Evolutionary conservation across 805 yeast genomes (phyloP), one percentile per base, ranked within the genome.

Genomic region (Candida khao-thaluensis): DNA sequence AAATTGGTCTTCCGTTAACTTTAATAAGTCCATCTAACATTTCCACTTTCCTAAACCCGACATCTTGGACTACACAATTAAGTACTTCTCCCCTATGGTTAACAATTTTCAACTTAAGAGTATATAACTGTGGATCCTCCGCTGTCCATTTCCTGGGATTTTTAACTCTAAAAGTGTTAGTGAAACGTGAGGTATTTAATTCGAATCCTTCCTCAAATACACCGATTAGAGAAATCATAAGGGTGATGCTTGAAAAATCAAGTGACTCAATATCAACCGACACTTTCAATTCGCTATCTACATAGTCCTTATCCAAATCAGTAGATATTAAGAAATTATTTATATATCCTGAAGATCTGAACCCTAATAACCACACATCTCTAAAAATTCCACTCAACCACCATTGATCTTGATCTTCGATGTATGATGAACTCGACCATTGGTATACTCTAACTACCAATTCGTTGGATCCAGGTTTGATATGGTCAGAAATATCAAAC

Each of bases 381-480:
- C 69, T 50, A 47, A 57, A 64, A 7, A 64, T 64, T 11, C 69
- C 69, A 27, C 66, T 60, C 25, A 64, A 41, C 66, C 68, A 61
- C 66, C 68, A 64, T 48, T 60, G 66, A 43, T 64, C 69, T 44
- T 64, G 69, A 42, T 63, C 69, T 40, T 62, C 67, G 25, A 61
- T 53, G 38, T 60, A 60, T 20, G 58, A 41, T 4, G 63, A 60
- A 23, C 53, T 54, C 8, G 60, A 53, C 57, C 62, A 63, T 45
- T 60, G 63, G 30, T 52, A 55, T 5, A 63, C 66, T 20, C 56
- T 50, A 6, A 58, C 61, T 28, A 48, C 38, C 15, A 60, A 30
- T 18, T 40, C 46, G 26, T 47, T 45, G 9, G 24, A 22, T 10
- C 10, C 24, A 25, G 26, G 15, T 9, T 31, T 40, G 3, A 47